Evolutionary conservation across 768 basidiomycete genomes (phyloP), one percentile per base, ranked within the genome.

Genomic region (Vararia minispora): DNA sequence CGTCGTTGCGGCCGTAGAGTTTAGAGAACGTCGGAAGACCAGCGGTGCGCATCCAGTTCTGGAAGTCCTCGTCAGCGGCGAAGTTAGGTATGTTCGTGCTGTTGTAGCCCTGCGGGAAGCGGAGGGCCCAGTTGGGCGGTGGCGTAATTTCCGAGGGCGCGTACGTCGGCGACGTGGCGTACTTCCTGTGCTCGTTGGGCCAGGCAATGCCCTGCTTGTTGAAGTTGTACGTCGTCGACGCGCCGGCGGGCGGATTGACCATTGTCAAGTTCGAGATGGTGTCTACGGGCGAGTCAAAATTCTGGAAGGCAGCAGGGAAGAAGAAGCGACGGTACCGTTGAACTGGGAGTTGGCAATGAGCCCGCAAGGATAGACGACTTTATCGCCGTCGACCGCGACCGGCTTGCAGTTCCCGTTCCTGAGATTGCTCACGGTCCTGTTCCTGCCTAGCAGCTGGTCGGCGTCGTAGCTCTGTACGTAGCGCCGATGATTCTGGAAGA

Each of bases 31-130:
- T 97, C 7, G 95, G 95, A 33, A 98, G 60, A 10, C 94, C 95
- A 1, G 95, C 89, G 2, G 92, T 95, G 42, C 94, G 76, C 95
- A 99, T 99, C 95, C 95, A 99, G 55, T 94, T 92, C 61, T 98
- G 94, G 67, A 99, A 98, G 51, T 86, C 91, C 58, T 97, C 86
- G 52, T 98, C 80, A 2, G 49, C 47, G 37, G 66, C 62, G 25
- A 98, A 64, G 53, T 95, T 63, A 2, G 90, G 92, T 14, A 80
- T 77, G 44, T 67, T 74, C 4, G 59, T 58, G 1, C 61, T 54
- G 3, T 75, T 76, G 60, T 95, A 97, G 40, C 71, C 71, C 44
- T 82, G 57, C 1, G 89, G 88, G 62, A 68, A 97, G 39, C 69
- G 70, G 23, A 57, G 52, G 1, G 49, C 57, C 95, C 95, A 99